A percentile compares a stretch with the other conserved stretches of the same genome.
Conservation (phyloP, 208 protist genomes). For the Leishmania tarentolae region DNA sequence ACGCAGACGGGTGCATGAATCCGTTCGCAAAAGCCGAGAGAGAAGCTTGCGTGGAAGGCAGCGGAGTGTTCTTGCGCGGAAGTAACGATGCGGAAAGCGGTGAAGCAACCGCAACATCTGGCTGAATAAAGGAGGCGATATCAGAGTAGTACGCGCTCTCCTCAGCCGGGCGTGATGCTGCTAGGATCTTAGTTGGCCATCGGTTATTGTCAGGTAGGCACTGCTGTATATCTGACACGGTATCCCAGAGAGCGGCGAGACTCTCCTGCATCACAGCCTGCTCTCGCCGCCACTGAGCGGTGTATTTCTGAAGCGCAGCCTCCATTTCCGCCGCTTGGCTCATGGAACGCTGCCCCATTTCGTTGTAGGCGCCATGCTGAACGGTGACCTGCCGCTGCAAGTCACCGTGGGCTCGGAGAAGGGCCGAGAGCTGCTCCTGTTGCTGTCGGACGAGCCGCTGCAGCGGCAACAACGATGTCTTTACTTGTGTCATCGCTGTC, state of each 20-base stretch:
- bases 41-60: background rate
- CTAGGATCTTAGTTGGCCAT: background rate
- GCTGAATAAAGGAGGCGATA: constrained; percentile 27
- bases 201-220: background rate
- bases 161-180: background rate
- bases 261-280: constrained; percentile 9
- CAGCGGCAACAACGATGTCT: constrained; percentile 10
- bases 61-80: background rate
- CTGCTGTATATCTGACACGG: constrained; percentile 15
- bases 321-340: constrained; percentile 13
- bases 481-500: background rate
- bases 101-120: background rate
- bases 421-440: constrained; percentile 24
- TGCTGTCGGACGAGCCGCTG: constrained; percentile 17
- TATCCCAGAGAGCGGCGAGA: constrained; percentile 16
- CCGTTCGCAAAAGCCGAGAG: background rate
- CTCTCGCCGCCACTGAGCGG: constrained; percentile 12
- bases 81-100: background rate
- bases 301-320: constrained; percentile 10
- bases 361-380: constrained; percentile 19
- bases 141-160: constrained; percentile 37
- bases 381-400: constrained; percentile 19
- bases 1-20: background rate
- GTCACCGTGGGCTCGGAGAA: constrained; percentile 23
- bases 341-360: constrained; percentile 4